phyloP scores from a whole-genome alignment of 129 eudicot genomes.

The Helianthus annuus region HanXRQr2.0-SUNRISE NC_035446.2:124272487-124272986 shows the following conservation, averaged over 20 bases:
- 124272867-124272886: slow-evolving; percentile 7
- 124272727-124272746: slow-evolving; percentile 77
- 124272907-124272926: neutral
- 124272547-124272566: neutral
- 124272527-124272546: neutral
- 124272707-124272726: slow-evolving; percentile 20
- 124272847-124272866: slow-evolving; percentile 81
- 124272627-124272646: slow-evolving; percentile 73
- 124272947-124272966: slow-evolving; percentile 88
- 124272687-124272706: neutral
- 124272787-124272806: slow-evolving; percentile 88
- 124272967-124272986: slow-evolving; percentile 95
- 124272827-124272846: slow-evolving; percentile 73
- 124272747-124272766: slow-evolving; percentile 70
- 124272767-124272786: slow-evolving; percentile 95
- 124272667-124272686: neutral
- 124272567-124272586: slow-evolving; percentile 73
- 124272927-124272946: slow-evolving; percentile 44
- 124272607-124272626: slow-evolving; percentile 80
- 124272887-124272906: slow-evolving; percentile 9
- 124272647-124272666: slow-evolving; percentile 24
- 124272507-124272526: slow-evolving; percentile 1
- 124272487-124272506: slow-evolving; percentile 56
- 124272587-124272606: slow-evolving; percentile 68
- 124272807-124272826: slow-evolving; percentile 79